Base-by-base conservation (phyloP, 768 basidiomycete genomes). In the Lyophyllum decastes region DNA sequence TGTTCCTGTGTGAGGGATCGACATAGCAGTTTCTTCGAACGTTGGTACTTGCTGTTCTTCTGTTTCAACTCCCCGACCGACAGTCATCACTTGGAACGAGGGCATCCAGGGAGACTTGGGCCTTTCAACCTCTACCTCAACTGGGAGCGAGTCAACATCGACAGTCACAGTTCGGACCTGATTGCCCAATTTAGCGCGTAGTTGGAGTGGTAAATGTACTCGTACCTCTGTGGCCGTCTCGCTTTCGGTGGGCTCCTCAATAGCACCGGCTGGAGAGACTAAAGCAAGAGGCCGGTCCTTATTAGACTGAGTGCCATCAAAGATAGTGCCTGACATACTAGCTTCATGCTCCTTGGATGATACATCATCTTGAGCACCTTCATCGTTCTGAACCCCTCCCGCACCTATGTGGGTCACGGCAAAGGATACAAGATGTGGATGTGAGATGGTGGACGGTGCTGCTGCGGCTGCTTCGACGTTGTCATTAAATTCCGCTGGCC, bases 51-150 rank as follows among this genome's bases (percentile, higher is more conserved):
- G 67, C 11, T 65, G 61, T 21, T 67, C 63, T 17, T 67, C 69
- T n/a, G 61, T 59, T 16, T 63, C 60, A 22, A 60, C 55, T 35
- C 75, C 75, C 49, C 63, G 61, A 35, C 72, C 70, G 44, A 71
- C 61, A 25, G 80, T 76, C 12, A 72, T 79, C 22, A 83, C 82
- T 56, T 77, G 78, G 73, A 82, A 85, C 2, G 82, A 82, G 7
- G 81, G 77, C 14, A 76, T 78, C 79, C 78, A 83, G 26, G 81
- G 80, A 16, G 80, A 81, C 60, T 79, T 80, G 21, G 80, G 79
- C 35, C 76, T 70, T 49, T 80, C 80, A 14, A 73, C 50, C 21
- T 73, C 68, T 56, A 47, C 54, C 24, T 27, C 60, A 43, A 33
- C 50, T 12, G 45, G n/a, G 17, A 60, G 54, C 19, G 21, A 17